Evolutionary conservation across 768 basidiomycete species (phyloP).

Genomic region (Mycena floridula): DNA sequence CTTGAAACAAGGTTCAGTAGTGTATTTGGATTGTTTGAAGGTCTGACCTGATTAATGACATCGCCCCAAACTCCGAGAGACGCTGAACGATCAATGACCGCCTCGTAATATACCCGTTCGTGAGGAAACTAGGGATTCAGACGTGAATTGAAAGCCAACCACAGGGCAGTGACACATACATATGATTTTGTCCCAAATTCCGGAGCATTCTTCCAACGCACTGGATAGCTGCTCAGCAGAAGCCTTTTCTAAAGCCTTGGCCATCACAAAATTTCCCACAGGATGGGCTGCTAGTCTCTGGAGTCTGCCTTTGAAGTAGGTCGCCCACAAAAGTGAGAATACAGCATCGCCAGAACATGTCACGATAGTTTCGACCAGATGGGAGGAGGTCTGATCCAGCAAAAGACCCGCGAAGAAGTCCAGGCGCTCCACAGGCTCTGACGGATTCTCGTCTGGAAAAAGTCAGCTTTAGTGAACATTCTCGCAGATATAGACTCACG

Average conservation of each 20-base stretch:
- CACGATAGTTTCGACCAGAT: constrained; percentile 81
- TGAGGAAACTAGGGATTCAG: constrained; percentile 58
- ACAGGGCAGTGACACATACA: constrained; percentile 58
- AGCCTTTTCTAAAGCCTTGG: constrained; percentile 66
- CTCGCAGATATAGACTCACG: constrained; percentile 36
- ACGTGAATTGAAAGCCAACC: too few relatives aligned
- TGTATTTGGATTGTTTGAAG: constrained; percentile 5
- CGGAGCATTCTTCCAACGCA: constrained; percentile 54
- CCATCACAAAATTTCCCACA: constrained; percentile 90
- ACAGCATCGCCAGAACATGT: constrained; percentile 50
- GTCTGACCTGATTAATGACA: constrained; percentile 51
- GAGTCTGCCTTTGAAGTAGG: constrained; percentile 74
- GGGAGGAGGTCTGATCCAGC: constrained; percentile 83
- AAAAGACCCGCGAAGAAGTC: constrained; percentile 81
- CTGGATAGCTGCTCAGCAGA: constrained; percentile 47
- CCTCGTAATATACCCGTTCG: constrained; percentile 76
- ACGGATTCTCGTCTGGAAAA: constrained; percentile 32
- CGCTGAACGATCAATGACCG: constrained; percentile 64
- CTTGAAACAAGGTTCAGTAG: constrained; percentile 28
- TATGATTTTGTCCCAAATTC: constrained; percentile 55
- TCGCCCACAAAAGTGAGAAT: constrained; percentile 67
- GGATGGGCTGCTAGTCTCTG: constrained; percentile 75
- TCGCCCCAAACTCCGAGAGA: constrained; percentile 39
- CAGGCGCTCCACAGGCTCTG: constrained; percentile 41
- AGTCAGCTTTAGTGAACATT: not conserved